A percentile compares a stretch with the other conserved stretches of the same genome.
These are phyloP conservation scores for Dictyostelium intermedium DNA, from an alignment of 78 protist species.

Conservation along the genomic window DNA sequence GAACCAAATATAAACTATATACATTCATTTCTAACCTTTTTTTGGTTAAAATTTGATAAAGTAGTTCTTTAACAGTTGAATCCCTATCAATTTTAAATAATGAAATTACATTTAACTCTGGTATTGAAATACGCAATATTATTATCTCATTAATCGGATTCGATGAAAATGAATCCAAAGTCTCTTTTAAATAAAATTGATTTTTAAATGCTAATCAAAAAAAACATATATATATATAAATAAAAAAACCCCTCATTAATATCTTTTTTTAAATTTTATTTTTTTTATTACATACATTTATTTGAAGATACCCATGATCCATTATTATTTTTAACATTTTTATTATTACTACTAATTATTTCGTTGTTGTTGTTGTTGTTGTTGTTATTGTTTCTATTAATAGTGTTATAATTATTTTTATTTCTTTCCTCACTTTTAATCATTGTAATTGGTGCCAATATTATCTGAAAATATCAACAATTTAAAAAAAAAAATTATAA, in stretches of 20 bases:
- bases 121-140: slow-evolving; percentile 34
- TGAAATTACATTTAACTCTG: slow-evolving; percentile 1
- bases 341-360: not conserved
- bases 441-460: not conserved
- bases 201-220: slow-evolving; percentile 17
- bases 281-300: slow-evolving; percentile 1
- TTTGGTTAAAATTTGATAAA: not conserved
- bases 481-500: no score
- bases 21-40: not conserved
- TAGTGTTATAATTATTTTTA: not conserved
- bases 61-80: not conserved
- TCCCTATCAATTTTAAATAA: slow-evolving; percentile 10
- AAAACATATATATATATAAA: no score
- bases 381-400: not conserved
- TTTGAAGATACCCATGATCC: slow-evolving; percentile 24
- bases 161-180: slow-evolving; percentile 12
- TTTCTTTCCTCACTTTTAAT: not conserved
- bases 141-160: slow-evolving; percentile 21
- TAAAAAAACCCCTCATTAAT: not conserved
- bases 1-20: not conserved
- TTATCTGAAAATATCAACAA: not conserved
- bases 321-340: not conserved
- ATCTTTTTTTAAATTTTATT: not conserved
- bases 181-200: slow-evolving; percentile 27
- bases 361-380: not conserved